Conservation (phyloP, 768 basidiomycete species). For the Leucosporidium creatinivorum region DNA sequence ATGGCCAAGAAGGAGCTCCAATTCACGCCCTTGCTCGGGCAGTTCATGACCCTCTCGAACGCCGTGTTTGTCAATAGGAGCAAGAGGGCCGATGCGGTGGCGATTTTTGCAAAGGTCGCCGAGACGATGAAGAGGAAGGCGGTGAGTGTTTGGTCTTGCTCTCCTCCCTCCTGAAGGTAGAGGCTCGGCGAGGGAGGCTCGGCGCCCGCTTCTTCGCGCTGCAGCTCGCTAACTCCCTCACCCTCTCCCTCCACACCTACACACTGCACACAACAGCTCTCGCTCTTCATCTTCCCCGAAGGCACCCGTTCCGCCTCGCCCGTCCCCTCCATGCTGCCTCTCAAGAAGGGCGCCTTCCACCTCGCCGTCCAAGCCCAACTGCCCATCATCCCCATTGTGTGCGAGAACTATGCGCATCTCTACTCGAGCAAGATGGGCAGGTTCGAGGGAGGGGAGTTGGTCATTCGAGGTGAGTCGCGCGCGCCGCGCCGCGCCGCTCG, state of each 20-base stretch:
- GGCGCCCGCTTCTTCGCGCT: no score
- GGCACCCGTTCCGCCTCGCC: conserved; percentile 75
- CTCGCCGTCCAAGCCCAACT: conserved; percentile 83
- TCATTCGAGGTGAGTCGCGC: conserved; percentile 61
- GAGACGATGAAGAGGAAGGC: conserved; percentile 60
- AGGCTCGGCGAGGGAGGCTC: no score
- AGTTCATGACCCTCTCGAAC: conserved; percentile 78
- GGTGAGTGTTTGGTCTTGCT: conserved; percentile 31
- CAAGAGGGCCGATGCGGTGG: conserved; percentile 60
- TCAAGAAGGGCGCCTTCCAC: conserved; percentile 99
- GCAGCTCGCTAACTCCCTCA: neutral
- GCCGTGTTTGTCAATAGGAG: conserved; percentile 80
- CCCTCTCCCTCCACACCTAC: neutral
- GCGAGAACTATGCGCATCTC: conserved; percentile 85
- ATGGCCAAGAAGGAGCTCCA: conserved; percentile 88
- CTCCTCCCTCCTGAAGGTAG: neutral
- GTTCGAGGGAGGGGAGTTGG: conserved; percentile 68
- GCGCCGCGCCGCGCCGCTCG: neutral
- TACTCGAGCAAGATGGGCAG: conserved; percentile 46
- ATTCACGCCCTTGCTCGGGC: conserved; percentile 73
- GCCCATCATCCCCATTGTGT: conserved; percentile 83
- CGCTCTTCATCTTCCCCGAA: conserved; percentile 93
- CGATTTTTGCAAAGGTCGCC: conserved; percentile 60
- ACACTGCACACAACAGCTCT: conserved; percentile 47
- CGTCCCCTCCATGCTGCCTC: conserved; percentile 62